Percentiles rank a stretch among this genome's conserved stretches.
These are phyloP conservation scores for Fusarium luffae DNA, from an alignment of 2,329 filamentous ascomycete species.

Conservation along the genomic window DNA sequence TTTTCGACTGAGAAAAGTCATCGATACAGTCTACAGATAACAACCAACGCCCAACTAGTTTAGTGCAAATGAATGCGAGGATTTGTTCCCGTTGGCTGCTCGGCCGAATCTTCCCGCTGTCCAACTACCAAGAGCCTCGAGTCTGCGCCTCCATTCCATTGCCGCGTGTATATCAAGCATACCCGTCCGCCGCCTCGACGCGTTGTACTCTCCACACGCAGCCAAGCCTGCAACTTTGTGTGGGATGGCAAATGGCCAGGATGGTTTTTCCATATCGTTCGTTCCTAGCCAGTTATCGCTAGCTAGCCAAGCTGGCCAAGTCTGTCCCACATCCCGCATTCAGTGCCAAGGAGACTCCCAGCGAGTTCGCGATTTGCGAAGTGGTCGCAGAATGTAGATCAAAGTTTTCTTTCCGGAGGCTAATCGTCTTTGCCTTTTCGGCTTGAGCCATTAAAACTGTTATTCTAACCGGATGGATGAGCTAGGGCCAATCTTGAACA, in stretches of 20 bases:
- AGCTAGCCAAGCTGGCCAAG: slow-evolving; percentile 7
- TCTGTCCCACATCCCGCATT: slow-evolving; percentile 32
- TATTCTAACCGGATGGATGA: neutral
- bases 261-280: neutral
- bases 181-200: slow-evolving; percentile 34
- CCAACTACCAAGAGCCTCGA: neutral
- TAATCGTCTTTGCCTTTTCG: neutral
- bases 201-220: slow-evolving; percentile 36
- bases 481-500: slow-evolving; percentile 10
- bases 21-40: neutral
- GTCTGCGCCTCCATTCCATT: slow-evolving; percentile 34
- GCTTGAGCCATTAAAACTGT: slow-evolving; percentile 9
- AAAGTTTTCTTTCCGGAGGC: slow-evolving; percentile 21
- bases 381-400: slow-evolving; percentile 12
- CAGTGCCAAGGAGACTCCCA: slow-evolving; percentile 26
- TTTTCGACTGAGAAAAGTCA: slow-evolving; percentile 3
- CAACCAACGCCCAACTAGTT: neutral
- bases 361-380: slow-evolving; percentile 22
- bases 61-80: slow-evolving; percentile 5
- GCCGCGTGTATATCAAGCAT: slow-evolving; percentile 7
- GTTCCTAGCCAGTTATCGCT: slow-evolving; percentile 13
- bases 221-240: slow-evolving; percentile 24
- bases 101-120: slow-evolving; percentile 30
- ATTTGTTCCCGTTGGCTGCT: slow-evolving; percentile 24
- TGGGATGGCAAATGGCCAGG: slow-evolving; percentile 9